Base-by-base conservation (phyloP, 1,284 basidiomycete genomes). In the Xanthoconium separans region DNA sequence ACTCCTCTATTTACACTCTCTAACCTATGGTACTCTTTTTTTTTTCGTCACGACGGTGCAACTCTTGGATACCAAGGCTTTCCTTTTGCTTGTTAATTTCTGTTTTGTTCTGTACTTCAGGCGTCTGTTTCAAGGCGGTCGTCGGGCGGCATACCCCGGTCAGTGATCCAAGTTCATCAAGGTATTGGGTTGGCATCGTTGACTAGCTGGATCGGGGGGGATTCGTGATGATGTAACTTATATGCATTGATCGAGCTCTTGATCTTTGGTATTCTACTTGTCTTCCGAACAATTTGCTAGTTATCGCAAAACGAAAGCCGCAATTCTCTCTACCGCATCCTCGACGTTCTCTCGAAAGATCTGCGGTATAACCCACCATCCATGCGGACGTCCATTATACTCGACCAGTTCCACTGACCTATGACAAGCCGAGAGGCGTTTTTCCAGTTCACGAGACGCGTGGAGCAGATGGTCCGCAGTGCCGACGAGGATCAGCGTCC, bases 61-160 rank as follows among this genome's bases (percentile, higher is more conserved):
- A 51, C 51, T 64, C 47, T 68, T 64, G 65, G 63, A 68, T 64
- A 64, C 63, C 65, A 60, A 31, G 20, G 47, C 52, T 22, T 34
- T 42, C 27, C 15, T 37, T 48, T 49, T 33, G 24, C 24, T 53
- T 53, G 16, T 48, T 53, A 22, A 16, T 31, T 18, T 16, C 33
- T 31, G 15, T 46, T 41, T 30, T 16, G 53, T 61, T 52, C 44
- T 53, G 40, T 58, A 53, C 40, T 51, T 37, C 37, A 41, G 31
- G 44, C 20, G 20, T 48, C 53, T 30, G 13, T 52, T 53, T 54
- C 39, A 36, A 37, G 50, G 53, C 16, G 36, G 50, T 48, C 36
- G 33, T 27, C 33, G 37, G 39, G 46, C 22, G 16, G 34, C 20
- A 40, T 27, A 33, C 12, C 37, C 44, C n/a, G 12, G 15, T 47